Percentiles rank a stretch among this genome's conserved stretches.
phyloP scores from a whole-genome alignment of 2,329 filamentous ascomycete species.

The Diaporthe ilicicola region DNA sequence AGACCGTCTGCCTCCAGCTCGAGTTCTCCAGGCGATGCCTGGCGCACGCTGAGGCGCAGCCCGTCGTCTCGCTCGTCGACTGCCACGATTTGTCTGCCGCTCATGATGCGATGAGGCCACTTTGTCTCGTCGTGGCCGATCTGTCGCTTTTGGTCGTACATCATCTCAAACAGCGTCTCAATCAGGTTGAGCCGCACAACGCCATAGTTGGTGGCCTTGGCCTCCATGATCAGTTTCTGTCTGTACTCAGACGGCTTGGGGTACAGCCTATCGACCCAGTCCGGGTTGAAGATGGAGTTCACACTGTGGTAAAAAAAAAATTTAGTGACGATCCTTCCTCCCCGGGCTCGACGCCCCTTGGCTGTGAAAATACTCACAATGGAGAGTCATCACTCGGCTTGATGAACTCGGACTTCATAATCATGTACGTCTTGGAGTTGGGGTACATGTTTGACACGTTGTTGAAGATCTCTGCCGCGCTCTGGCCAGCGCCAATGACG shows the following conservation, averaged over 20 bases:
- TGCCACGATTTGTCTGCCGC: constrained; percentile 70
- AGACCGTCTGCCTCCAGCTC: constrained; percentile 43
- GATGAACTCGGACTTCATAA: constrained; percentile 85
- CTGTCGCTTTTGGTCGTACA: constrained; percentile 85
- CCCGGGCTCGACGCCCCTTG: not conserved
- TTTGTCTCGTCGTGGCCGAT: constrained; percentile 72
- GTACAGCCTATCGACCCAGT: constrained; percentile 81
- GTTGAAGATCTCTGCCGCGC: constrained; percentile 93
- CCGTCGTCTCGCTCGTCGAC: constrained; percentile 61
- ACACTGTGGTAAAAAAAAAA: constrained; percentile 70
- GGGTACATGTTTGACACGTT: constrained; percentile 86
- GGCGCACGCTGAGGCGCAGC: constrained; percentile 68
- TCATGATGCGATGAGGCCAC: constrained; percentile 86
- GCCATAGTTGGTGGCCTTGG: constrained; percentile 91
- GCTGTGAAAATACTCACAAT: constrained; percentile 69
- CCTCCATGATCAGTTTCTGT: constrained; percentile 66
- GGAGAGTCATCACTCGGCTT: constrained; percentile 94
- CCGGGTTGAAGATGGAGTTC: constrained; percentile 95
- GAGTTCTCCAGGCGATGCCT: constrained; percentile 47
- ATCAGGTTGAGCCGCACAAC: constrained; percentile 92
- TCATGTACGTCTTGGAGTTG: constrained; percentile 77
- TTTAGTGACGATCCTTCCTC: not conserved
- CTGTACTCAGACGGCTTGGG: constrained; percentile 71
- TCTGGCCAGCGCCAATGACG: constrained; percentile 89
- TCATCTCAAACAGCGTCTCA: constrained; percentile 84